Evolutionary conservation across 345 rosid species (phyloP).

Genomic region (Leavenworthia alabamica): DNA sequence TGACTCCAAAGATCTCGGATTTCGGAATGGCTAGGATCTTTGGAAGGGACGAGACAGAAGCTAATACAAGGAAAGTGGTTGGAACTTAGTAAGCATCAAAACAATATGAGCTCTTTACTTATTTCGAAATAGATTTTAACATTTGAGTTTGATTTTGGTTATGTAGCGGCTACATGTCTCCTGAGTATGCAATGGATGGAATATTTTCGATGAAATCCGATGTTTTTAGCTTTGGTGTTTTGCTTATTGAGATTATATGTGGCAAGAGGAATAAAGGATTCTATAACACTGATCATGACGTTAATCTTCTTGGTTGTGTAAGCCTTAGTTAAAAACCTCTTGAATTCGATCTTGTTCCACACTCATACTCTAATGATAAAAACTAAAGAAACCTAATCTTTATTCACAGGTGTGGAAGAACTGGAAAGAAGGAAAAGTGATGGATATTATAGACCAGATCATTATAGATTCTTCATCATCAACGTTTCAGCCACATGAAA

Average conservation of each 20-base stretch:
- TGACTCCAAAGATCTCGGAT: slow-evolving; percentile 45
- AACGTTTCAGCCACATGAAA: slow-evolving; percentile 4
- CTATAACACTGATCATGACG: slow-evolving; percentile 7
- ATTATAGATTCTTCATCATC: slow-evolving; percentile 29
- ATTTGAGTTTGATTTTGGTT: background rate
- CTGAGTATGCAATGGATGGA: slow-evolving; percentile 51
- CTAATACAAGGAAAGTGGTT: slow-evolving; percentile 28
- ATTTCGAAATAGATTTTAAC: background rate
- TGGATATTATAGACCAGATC: slow-evolving; percentile 43
- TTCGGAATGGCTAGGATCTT: slow-evolving; percentile 50
- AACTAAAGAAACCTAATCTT: too few species aligned
- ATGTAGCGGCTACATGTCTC: slow-evolving; percentile 47
- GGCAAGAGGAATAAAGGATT: slow-evolving; percentile 33
- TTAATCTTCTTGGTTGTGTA: slow-evolving; percentile 39
- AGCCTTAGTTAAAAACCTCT: too few species aligned
- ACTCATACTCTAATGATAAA: background rate
- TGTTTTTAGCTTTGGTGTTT: slow-evolving; percentile 49
- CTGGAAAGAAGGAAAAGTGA: slow-evolving; percentile 52
- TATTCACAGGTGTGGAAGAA: slow-evolving; percentile 53
- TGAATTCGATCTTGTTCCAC: background rate
- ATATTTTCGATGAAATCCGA: slow-evolving; percentile 47
- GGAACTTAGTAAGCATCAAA: slow-evolving; percentile 41
- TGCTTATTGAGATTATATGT: slow-evolving; percentile 44
- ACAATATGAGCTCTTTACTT: too few species aligned
- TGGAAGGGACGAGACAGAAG: slow-evolving; percentile 25